Base-by-base conservation (phyloP, 345 rosid genomes). In the Fremontodendron californicum region DNA sequence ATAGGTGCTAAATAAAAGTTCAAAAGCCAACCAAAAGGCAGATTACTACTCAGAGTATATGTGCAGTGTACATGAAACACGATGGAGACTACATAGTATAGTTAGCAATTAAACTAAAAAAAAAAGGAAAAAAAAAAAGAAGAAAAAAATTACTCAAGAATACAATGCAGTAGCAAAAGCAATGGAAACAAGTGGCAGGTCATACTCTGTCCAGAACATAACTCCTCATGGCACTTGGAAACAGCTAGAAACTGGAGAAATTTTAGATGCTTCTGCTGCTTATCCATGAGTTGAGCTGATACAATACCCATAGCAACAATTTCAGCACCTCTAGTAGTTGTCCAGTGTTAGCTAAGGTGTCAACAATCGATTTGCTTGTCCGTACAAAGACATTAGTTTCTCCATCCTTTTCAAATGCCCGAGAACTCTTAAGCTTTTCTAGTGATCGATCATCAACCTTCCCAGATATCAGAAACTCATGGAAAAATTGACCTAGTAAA, bases 311-410 rank as follows among this genome's bases (percentile, higher is more conserved):
- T 84, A 48, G 96, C 84, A 80, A 93, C 87, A 75, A 96, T 89
- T 85, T 96, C 99, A 86, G 92, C 94, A 71, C 98, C 99, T 84
- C 98, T 92, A 74, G 94, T 93, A 68, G 97, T 93, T 70, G 98
- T 91, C 99, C 98, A 96, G 79, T 96, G 99, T 85, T 96, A 79
- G 98, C 96, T 79, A 96, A 89, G 78, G 96, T 92, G 87, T 93
- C 96, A 65, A 91, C 93, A 49, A 96, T 92, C 6, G 92, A 90
- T 86, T 89, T 93, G 81, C 99, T 96, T 71, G 82, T 87, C 78
- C 94, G 87, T 43, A 91, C 88, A 82, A 96, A 92, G 78, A 91
- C 89, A 84, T 85, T 96, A 57, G 92, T 84, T 82, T 91, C 98
- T 74, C 96, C 96, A 78, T 89, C 98, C 84, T 89, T 92, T 78